Conservation (phyloP, 495 filamentous ascomycete genomes). For the Endocarpon pusillum region DNA sequence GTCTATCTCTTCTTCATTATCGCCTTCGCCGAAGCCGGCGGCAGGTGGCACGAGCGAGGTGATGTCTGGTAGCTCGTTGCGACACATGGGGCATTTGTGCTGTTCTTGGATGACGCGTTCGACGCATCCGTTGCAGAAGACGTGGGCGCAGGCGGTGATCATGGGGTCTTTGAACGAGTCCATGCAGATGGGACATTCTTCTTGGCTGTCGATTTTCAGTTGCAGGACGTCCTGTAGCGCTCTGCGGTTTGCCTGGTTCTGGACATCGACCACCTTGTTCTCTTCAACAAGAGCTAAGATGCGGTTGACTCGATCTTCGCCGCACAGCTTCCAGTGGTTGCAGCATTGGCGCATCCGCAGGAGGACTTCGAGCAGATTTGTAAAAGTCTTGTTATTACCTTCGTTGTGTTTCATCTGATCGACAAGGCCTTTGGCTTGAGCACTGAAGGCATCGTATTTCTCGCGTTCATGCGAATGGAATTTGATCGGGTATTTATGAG, state of each 20-base stretch:
- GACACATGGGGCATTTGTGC: conserved; percentile 78
- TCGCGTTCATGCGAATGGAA: conserved; percentile 60
- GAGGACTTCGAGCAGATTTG: conserved; percentile 62
- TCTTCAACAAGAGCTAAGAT: conserved; percentile 50
- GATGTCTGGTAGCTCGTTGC: conserved; percentile 43
- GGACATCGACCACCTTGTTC: conserved; percentile 46
- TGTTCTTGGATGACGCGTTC: conserved; percentile 62
- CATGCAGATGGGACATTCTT: conserved; percentile 73
- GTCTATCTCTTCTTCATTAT: conserved; percentile 22
- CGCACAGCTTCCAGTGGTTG: conserved; percentile 72
- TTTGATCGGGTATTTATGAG: conserved; percentile 62
- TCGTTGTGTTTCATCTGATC: conserved; percentile 32
- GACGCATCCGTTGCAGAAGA: conserved; percentile 63
- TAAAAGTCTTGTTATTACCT: conserved; percentile 33
- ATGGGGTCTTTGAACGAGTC: conserved; percentile 57
- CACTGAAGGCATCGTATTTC: conserved; percentile 54
- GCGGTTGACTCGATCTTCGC: conserved; percentile 49
- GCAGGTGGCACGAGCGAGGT: conserved; percentile 50
- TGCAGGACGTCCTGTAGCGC: conserved; percentile 65
- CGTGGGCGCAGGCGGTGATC: conserved; percentile 79
- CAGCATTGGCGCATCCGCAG: conserved; percentile 75
- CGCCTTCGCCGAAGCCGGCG: conserved; percentile 31
- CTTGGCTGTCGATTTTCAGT: conserved; percentile 61
- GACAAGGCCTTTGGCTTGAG: conserved; percentile 60
- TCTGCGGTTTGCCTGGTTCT: conserved; percentile 54